Base-by-base conservation (phyloP, 345 rosid species). In the Chamaenerion angustifolium region DNA sequence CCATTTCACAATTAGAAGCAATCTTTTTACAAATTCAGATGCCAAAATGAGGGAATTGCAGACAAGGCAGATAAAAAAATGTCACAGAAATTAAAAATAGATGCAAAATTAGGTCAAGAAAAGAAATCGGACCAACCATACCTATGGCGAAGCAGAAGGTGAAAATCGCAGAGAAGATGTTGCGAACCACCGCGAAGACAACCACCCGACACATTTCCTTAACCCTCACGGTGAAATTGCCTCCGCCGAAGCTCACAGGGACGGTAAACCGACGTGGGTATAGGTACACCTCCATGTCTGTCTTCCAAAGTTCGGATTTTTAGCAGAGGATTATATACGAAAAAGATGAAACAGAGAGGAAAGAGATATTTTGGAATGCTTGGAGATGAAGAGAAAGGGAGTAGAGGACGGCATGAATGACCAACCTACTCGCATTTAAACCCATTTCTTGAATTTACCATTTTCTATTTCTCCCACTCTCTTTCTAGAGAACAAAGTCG, bases 101-200 rank as follows among this genome's bases (percentile, higher is more conserved):
- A 13, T 23, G 52, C 16, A 49, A 27, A 21, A 12, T 10, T 37
- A 46, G 60, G 51, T 51, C 60, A 48, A 19, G 37, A 42, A 48
- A 43, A 41, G 14, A 41, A 13, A 45, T 37, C 19, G 11, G 49
- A 4, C 4, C 23, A 11, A 12, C 63, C 85, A 7, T 69, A 92
- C 98, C 98, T 67, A 84, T 63, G 1, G 98, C 96, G 64, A 92
- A 92, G 78, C 84, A 82, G 78, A 84, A 92, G 58, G 96, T 92
- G 68, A 92, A 74, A 76, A 92, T 77, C 51, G 96, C 96, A 6
- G 94, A 87, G 78, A 87, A 69, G 43, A 92, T 64, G 72, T 84
- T 87, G 15, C 98, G 95, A 16, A 87, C 56, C 48, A 84, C 66
- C 40, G 89, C 85, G 48, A 94, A 78, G 49, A 87, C 70, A 3